Evolutionary conservation across 1,139 yeast species (phyloP).

Genomic region (Torulaspora globosa): DNA sequence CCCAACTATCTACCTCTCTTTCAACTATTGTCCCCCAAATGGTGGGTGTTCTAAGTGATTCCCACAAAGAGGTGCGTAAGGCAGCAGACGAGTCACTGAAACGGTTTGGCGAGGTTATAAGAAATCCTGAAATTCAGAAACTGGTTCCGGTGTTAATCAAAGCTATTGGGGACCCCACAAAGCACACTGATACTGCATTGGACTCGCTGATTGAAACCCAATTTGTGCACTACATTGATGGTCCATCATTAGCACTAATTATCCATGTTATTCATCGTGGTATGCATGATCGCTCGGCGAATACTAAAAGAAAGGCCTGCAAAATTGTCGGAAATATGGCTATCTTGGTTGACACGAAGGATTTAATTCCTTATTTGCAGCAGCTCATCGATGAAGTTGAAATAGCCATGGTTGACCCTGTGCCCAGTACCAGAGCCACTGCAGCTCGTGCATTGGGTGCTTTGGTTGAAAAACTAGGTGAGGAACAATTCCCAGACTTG

Average conservation of each 20-base stretch:
- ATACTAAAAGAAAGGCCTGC: conserved; percentile 88
- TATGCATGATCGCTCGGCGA: conserved; percentile 88
- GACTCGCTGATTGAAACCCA: conserved; percentile 85
- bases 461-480: conserved; percentile 92
- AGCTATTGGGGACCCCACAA: conserved; percentile 96
- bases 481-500: conserved; percentile 89
- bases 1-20: conserved; percentile 84
- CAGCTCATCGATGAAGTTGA: conserved; percentile 79
- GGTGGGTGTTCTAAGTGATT: conserved; percentile 89
- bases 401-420: conserved; percentile 97
- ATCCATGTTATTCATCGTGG: conserved; percentile 95
- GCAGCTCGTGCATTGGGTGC: conserved; percentile 98
- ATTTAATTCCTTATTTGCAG: conserved; percentile 76
- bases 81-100: conserved; percentile 89
- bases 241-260: conserved; percentile 92
- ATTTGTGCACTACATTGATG: conserved; percentile 95
- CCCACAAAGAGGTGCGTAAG: conserved; percentile 93
- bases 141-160: conserved; percentile 84
- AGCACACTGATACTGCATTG: conserved; percentile 79
- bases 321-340: conserved; percentile 99
- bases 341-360: conserved; percentile 83
- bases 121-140: conserved; percentile 93
- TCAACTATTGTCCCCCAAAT: conserved; percentile 92
- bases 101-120: conserved; percentile 92
- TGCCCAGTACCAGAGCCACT: conserved; percentile 93